Evolutionary conservation across 2,329 filamentous ascomycete genomes (phyloP).

Genomic region (Diaporthe destruens): DNA sequence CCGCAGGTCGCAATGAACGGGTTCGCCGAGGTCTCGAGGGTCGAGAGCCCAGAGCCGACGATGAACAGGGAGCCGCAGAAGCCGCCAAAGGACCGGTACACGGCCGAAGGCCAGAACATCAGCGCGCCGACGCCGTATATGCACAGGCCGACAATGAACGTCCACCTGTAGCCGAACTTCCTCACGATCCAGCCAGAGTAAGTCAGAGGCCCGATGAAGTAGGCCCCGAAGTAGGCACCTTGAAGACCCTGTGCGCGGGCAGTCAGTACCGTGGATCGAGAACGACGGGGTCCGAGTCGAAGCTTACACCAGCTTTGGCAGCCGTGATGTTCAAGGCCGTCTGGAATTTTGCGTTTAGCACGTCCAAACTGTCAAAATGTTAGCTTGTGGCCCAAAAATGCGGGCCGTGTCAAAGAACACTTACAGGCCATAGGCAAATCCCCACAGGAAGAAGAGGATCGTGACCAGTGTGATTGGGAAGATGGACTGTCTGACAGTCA

Average conservation of each 20-base stretch:
- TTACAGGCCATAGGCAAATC: constrained; percentile 50
- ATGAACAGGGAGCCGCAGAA: constrained; percentile 80
- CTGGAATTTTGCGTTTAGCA: constrained; percentile 54
- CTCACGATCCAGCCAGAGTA: constrained; percentile 73
- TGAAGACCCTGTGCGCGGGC: constrained; percentile 40
- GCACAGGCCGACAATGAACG: constrained; percentile 73
- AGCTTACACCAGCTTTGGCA: constrained; percentile 42
- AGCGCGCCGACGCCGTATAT: constrained; percentile 72
- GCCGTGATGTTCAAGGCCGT: constrained; percentile 43
- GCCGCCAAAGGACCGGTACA: constrained; percentile 75
- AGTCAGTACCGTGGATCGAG: constrained; percentile 8
- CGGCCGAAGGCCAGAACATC: constrained; percentile 66
- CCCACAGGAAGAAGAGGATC: constrained; percentile 66
- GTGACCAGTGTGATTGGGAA: constrained; percentile 59
- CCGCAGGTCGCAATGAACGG: constrained; percentile 70
- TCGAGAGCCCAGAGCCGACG: constrained; percentile 77
- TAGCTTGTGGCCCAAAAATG: not conserved
- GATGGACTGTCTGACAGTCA: constrained; percentile 39
- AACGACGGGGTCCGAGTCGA: not conserved
- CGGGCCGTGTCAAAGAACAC: not conserved
- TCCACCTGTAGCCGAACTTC: constrained; percentile 71
- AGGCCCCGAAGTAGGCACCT: constrained; percentile 52
- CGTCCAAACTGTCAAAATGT: constrained; percentile 53
- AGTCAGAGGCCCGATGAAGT: constrained; percentile 76
- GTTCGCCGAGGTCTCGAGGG: constrained; percentile 81